These are phyloP conservation scores for Thelephora ganbajun DNA, from an alignment of 768 basidiomycete species.

Conservation along the genomic window DNA sequence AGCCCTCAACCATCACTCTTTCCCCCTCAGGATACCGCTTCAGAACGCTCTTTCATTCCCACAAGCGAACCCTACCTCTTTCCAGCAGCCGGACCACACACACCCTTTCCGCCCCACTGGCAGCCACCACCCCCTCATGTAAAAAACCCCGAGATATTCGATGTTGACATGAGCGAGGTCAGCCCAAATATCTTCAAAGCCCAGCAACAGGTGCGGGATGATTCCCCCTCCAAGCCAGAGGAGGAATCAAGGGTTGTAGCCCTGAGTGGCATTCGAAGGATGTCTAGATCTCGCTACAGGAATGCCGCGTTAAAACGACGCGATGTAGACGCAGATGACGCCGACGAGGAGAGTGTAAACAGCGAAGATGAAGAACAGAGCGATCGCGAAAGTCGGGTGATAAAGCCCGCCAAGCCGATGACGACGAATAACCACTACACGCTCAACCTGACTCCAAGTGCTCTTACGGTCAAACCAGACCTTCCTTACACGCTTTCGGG, in stretches of 20 bases:
- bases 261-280: slow-evolving; percentile 48
- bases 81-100: slow-evolving; percentile 33
- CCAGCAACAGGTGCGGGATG: slow-evolving; percentile 4
- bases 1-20: slow-evolving; percentile 20
- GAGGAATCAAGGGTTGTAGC: slow-evolving; percentile 32
- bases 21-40: slow-evolving; percentile 18
- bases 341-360: slow-evolving; percentile 29
- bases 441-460: slow-evolving; percentile 58
- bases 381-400: slow-evolving; percentile 5
- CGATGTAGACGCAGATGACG: slow-evolving; percentile 16
- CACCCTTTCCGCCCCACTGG: slow-evolving; percentile 41
- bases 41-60: slow-evolving; percentile 40
- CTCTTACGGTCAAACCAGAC: slow-evolving; percentile 37
- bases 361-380: slow-evolving; percentile 28
- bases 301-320: slow-evolving; percentile 24
- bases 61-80: slow-evolving; percentile 70
- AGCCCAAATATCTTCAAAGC: slow-evolving; percentile 29
- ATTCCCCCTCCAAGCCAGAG: slow-evolving; percentile 12
- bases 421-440: slow-evolving; percentile 73
- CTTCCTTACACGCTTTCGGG: slow-evolving; percentile 76
- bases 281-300: slow-evolving; percentile 43
- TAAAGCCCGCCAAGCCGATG: slow-evolving; percentile 25
- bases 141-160: slow-evolving; percentile 44
- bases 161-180: slow-evolving; percentile 64
- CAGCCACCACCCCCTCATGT: slow-evolving; percentile 40